phyloP scores from a whole-genome alignment of 768 basidiomycete genomes.

The Boletales sp. region DNA sequence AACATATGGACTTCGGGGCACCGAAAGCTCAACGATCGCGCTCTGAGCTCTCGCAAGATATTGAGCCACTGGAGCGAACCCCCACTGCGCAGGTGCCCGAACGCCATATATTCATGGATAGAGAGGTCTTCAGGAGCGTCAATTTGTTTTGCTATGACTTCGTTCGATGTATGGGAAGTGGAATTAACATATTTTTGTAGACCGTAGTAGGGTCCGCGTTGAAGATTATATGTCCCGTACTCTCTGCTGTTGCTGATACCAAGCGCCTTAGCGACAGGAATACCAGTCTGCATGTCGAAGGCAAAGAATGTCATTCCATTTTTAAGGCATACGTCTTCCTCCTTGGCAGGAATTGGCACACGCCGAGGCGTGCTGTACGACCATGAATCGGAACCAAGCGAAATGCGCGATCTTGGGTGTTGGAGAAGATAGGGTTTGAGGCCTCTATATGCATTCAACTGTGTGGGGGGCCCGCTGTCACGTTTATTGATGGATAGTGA shows the following conservation, averaged over 20 bases:
- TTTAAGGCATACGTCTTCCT: too few species aligned
- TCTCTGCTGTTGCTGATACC: constrained; percentile 4
- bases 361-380: too few species aligned
- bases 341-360: too few species aligned
- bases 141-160: constrained; percentile 38
- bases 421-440: too few species aligned
- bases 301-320: constrained; percentile 16
- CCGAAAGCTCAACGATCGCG: constrained; percentile 35
- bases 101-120: constrained; percentile 44
- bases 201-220: constrained; percentile 27
- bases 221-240: constrained; percentile 32
- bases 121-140: constrained; percentile 39
- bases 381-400: too few species aligned
- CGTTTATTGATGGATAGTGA: background rate
- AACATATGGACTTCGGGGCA: constrained; percentile 38
- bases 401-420: too few species aligned
- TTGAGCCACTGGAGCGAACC: constrained; percentile 48
- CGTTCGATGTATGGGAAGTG: constrained; percentile 40
- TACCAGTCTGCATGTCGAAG: constrained; percentile 22
- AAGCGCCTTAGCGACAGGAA: constrained; percentile 16
- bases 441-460: background rate
- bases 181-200: constrained; percentile 35
- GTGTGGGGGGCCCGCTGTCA: background rate
- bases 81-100: constrained; percentile 45
- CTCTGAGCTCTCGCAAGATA: constrained; percentile 40